Conservation (phyloP, 495 filamentous ascomycete species). For the Trichoderma parareesei region DNA sequence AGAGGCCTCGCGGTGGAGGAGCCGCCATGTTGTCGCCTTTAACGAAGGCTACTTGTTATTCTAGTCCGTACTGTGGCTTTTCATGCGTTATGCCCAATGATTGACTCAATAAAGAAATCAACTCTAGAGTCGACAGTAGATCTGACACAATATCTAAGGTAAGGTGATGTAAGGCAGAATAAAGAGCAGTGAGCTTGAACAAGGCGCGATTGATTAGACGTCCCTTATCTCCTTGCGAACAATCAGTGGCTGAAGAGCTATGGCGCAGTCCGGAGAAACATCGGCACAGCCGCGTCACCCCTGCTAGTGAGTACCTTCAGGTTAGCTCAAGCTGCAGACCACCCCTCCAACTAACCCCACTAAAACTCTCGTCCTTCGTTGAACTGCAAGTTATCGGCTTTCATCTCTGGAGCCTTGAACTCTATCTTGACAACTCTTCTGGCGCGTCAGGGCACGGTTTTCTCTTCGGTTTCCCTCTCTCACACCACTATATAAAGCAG, state of each 20-base stretch:
- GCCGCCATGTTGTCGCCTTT: slow-evolving; percentile 18
- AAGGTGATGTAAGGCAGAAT: too few species aligned
- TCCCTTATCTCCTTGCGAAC: neutral
- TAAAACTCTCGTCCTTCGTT: slow-evolving; percentile 12
- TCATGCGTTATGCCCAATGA: neutral
- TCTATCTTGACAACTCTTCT: too few species aligned
- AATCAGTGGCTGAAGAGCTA: neutral
- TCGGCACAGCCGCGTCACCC: neutral
- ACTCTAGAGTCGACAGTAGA: neutral
- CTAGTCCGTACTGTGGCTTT: neutral
- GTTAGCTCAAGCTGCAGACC: neutral
- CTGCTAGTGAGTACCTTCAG: neutral
- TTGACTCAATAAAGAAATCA: neutral
- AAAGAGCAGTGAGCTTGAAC: too few species aligned
- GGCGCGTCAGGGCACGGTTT: neutral
- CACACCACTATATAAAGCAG: neutral
- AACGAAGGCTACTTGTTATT: neutral
- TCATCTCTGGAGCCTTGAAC: too few species aligned
- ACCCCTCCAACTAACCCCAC: slow-evolving; percentile 13
- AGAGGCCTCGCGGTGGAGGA: slow-evolving; percentile 32
- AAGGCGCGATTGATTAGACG: neutral
- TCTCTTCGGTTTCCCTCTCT: neutral
- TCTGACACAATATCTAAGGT: too few species aligned
- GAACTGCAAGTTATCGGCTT: too few species aligned
- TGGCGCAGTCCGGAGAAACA: neutral